phyloP scores from a whole-genome alignment of 2,329 filamentous ascomycete genomes.

The Xylaria sp. region DNA sequence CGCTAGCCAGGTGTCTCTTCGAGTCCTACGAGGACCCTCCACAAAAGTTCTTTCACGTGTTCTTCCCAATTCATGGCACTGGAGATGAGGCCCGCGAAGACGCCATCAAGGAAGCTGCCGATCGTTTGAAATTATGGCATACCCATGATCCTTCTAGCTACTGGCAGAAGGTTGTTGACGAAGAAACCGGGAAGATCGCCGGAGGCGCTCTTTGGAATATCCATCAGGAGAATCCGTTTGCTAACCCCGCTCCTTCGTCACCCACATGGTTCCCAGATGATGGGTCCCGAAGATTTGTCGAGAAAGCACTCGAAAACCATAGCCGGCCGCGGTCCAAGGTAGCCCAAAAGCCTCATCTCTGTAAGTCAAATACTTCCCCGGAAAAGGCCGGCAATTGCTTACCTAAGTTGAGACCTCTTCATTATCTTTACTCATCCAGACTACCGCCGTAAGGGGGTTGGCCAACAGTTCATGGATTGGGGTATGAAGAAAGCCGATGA shows the following conservation, averaged over 20 bases:
- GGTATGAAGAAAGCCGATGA: constrained; percentile 43
- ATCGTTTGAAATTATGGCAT: constrained; percentile 27
- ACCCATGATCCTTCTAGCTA: constrained; percentile 30
- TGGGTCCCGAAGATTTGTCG: constrained; percentile 41
- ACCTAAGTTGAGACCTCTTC: constrained; percentile 22
- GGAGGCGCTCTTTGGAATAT: constrained; percentile 34
- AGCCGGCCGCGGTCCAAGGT: constrained; percentile 28
- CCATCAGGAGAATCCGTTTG: constrained; percentile 48
- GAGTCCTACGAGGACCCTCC: constrained; percentile 46
- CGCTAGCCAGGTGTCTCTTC: constrained; percentile 41
- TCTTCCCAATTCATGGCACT: constrained; percentile 43
- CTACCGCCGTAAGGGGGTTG: constrained; percentile 44
- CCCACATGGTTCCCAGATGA: constrained; percentile 52
- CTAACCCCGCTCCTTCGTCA: constrained; percentile 29
- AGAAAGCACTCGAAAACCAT: constrained; percentile 38
- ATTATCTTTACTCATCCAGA: constrained; percentile 46
- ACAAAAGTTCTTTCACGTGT: constrained; percentile 46
- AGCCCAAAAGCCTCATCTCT: constrained; percentile 43
- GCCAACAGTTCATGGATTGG: constrained; percentile 44
- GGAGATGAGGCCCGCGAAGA: constrained; percentile 37
- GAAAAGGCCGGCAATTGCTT: neutral
- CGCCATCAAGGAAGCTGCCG: constrained; percentile 42
- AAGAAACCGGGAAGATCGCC: constrained; percentile 27
- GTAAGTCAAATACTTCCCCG: constrained; percentile 33
- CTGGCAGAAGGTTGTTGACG: constrained; percentile 36